Evolutionary conservation across 306 rosid genomes (phyloP).

Genomic region (Comarum palustre): DNA sequence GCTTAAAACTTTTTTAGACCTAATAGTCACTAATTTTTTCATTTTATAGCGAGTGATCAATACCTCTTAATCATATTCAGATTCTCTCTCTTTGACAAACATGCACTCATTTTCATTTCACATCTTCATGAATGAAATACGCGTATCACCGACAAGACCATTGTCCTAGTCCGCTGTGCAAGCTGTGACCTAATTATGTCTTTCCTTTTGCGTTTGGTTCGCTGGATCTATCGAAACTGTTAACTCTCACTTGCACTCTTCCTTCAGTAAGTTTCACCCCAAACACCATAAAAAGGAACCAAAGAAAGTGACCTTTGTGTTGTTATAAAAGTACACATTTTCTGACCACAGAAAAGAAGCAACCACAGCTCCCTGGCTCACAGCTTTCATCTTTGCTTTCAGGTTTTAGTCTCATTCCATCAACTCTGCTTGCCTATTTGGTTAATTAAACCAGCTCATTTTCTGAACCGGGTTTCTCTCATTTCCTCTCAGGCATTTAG

Average conservation of each 20-base stretch:
- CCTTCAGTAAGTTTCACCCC: background rate
- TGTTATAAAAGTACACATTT: background rate
- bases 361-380: background rate
- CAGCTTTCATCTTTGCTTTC: background rate
- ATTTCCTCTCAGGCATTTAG: background rate
- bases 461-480: background rate
- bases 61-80: too few species aligned
- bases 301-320: background rate
- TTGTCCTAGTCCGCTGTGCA: slow-evolving; percentile 6
- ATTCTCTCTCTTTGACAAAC: background rate
- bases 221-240: slow-evolving; percentile 6
- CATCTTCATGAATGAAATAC: background rate
- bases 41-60: too few species aligned
- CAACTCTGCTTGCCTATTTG: background rate
- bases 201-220: background rate
- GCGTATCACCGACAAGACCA: slow-evolving; percentile 4
- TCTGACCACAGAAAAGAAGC: background rate
- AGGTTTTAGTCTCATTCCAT: background rate
- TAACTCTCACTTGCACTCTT: background rate
- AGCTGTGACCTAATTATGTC: background rate
- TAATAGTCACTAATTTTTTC: too few species aligned
- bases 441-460: background rate
- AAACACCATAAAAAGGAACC: background rate
- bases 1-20: too few species aligned
- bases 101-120: background rate